Evolutionary conservation across 306 rosid genomes (phyloP).

Genomic region (Begonia loranthoides): DNA sequence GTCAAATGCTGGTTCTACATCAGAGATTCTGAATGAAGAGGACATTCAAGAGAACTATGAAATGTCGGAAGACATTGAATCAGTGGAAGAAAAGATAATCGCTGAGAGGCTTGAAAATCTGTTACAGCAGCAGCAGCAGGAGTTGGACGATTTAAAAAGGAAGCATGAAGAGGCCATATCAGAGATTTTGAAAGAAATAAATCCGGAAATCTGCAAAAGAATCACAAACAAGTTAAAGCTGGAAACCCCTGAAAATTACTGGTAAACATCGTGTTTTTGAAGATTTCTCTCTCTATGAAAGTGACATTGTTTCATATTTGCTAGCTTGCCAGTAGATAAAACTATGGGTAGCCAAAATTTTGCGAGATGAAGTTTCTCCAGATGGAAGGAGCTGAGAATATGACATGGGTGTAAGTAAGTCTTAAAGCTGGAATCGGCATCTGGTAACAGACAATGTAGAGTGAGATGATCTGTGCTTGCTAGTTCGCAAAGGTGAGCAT

Average conservation of each 20-base stretch:
- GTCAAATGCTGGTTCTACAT: constrained; percentile 14
- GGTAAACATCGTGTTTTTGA: no score
- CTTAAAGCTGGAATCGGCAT: no score
- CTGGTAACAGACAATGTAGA: no score
- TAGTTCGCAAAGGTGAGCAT: no score
- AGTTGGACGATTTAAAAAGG: constrained; percentile 49
- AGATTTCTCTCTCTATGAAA: no score
- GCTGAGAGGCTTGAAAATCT: constrained; percentile 31
- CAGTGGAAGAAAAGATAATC: constrained; percentile 21
- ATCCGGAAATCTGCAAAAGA: constrained; percentile 31
- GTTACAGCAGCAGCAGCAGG: constrained; percentile 38
- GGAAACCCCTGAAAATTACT: constrained; percentile 16
- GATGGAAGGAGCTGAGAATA: no score
- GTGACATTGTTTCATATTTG: no score
- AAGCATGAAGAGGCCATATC: constrained; percentile 45
- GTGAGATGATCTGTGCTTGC: no score
- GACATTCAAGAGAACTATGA: not conserved
- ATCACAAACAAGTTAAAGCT: constrained; percentile 35
- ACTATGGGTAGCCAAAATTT: no score
- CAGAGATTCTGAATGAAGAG: constrained; percentile 10
- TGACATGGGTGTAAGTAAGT: no score
- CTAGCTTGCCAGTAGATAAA: no score
- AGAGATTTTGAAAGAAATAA: constrained; percentile 34
- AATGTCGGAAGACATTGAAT: constrained; percentile 7
- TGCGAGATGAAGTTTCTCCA: no score